Conservation (phyloP, 257 asterid species). For the Plectranthus barbatus region DNA sequence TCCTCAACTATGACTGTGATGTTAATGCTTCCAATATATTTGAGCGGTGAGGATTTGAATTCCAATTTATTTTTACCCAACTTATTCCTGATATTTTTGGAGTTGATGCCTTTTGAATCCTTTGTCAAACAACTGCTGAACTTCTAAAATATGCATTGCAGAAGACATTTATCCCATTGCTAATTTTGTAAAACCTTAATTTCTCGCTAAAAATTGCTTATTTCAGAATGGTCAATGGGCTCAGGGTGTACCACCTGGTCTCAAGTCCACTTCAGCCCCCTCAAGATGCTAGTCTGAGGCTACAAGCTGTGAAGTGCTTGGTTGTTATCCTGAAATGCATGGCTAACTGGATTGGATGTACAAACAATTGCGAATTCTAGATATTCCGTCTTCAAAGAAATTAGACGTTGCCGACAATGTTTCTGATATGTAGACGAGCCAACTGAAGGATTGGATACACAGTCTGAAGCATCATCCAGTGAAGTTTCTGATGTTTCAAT, state of each 20-base stretch:
- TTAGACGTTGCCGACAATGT: conserved; percentile 49
- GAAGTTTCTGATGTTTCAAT: conserved; percentile 85
- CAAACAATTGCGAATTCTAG: conserved; percentile 88
- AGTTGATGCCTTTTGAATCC: conserved; percentile 11
- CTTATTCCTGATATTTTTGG: neutral
- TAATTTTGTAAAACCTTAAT: conserved; percentile 5
- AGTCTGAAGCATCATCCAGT: conserved; percentile 74
- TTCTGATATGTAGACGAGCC: conserved; percentile 68
- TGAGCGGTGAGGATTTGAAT: conserved; percentile 60
- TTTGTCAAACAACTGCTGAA: neutral
- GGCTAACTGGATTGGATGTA: conserved; percentile 99
- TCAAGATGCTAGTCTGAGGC: conserved; percentile 76
- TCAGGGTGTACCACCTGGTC: conserved; percentile 95
- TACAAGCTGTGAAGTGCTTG: conserved; percentile 92
- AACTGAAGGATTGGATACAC: conserved; percentile 70
- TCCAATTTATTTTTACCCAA: neutral
- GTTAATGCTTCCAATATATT: conserved; percentile 98
- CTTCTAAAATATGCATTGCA: neutral
- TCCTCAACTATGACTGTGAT: conserved; percentile 97
- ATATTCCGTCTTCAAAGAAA: conserved; percentile 57
- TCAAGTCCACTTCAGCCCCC: conserved; percentile 77
- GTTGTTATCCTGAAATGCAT: conserved; percentile 76
- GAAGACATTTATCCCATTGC: neutral
- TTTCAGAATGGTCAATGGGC: conserved; percentile 98
- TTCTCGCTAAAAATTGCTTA: conserved; percentile 6